Evolutionary conservation across 352 stramenopile genomes (phyloP).

Genomic region (Globisporangium okanoganense): DNA sequence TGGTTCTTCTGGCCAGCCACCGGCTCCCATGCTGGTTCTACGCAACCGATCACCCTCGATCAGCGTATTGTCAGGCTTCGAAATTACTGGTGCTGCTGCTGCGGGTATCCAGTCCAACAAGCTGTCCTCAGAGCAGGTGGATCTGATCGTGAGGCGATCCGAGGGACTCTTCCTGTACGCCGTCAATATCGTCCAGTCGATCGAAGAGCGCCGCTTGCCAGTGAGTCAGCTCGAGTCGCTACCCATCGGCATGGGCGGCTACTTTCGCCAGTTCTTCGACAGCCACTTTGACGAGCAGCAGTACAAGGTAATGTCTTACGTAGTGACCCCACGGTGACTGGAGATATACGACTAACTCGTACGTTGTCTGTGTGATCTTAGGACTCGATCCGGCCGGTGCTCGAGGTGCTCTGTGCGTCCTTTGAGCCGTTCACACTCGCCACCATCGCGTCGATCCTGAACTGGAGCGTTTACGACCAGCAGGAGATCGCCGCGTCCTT

Average conservation of each 20-base stretch:
- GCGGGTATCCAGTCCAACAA: not conserved
- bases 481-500: conserved; percentile 47
- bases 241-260: conserved; percentile 60
- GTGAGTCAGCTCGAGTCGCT: conserved; percentile 50
- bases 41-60: not conserved
- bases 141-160: conserved; percentile 47
- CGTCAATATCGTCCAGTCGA: conserved; percentile 67
- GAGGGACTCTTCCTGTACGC: conserved; percentile 75
- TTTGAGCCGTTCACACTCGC: conserved; percentile 52
- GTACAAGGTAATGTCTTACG: conserved; percentile 34
- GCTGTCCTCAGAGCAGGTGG: conserved; percentile 29
- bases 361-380: not conserved
- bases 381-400: conserved; percentile 48
- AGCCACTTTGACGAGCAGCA: conserved; percentile 51
- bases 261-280: conserved; percentile 68
- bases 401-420: conserved; percentile 66
- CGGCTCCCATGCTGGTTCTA: not conserved
- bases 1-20: not conserved
- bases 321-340: not conserved
- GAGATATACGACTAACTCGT: not conserved
- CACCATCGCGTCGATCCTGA: conserved; percentile 44
- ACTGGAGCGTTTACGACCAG: conserved; percentile 57
- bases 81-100: not conserved
- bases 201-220: conserved; percentile 44
- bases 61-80: not conserved